Evolutionary conservation across 1,139 yeast genomes (phyloP).

Genomic region (Yamadazyma diospyri): DNA sequence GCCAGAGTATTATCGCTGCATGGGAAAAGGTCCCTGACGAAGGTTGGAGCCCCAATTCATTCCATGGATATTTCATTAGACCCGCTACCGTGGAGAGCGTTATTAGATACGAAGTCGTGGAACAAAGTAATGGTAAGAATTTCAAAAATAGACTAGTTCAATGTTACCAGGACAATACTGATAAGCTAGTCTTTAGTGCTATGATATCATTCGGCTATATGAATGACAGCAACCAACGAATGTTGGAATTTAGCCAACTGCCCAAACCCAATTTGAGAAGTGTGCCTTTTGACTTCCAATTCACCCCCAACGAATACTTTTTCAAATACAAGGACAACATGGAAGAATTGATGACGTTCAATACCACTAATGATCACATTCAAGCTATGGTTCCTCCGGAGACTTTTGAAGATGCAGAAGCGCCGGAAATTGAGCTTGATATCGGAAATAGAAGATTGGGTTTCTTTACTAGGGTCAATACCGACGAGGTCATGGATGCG

Average conservation of each 20-base stretch:
- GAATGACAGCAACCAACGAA: conserved; percentile 21
- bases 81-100: conserved; percentile 31
- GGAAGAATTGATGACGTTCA: conserved; percentile 23
- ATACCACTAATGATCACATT: conserved; percentile 32
- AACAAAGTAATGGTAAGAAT: conserved; percentile 32
- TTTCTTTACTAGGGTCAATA: conserved; percentile 31
- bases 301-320: conserved; percentile 28
- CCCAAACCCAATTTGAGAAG: conserved; percentile 13
- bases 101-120: conserved; percentile 34
- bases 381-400: conserved; percentile 33
- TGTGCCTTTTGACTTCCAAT: conserved; percentile 31
- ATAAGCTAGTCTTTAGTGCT: conserved; percentile 29
- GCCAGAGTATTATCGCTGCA: conserved; percentile 40
- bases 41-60: conserved; percentile 31
- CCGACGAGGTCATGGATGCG: conserved; percentile 25
- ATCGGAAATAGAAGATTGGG: conserved; percentile 33
- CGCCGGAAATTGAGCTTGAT: conserved; percentile 17
- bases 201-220: conserved; percentile 34
- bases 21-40: conserved; percentile 24
- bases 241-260: conserved; percentile 10
- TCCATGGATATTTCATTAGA: conserved; percentile 39
- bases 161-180: conserved; percentile 31
- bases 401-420: conserved; percentile 18
- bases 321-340: conserved; percentile 29
- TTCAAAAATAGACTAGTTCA: conserved; percentile 34